A percentile compares a stretch with the other conserved stretches of the same genome.
phyloP scores from a whole-genome alignment of 2,329 filamentous ascomycete species.

The Dothidotthia symphoricarpi region DNA sequence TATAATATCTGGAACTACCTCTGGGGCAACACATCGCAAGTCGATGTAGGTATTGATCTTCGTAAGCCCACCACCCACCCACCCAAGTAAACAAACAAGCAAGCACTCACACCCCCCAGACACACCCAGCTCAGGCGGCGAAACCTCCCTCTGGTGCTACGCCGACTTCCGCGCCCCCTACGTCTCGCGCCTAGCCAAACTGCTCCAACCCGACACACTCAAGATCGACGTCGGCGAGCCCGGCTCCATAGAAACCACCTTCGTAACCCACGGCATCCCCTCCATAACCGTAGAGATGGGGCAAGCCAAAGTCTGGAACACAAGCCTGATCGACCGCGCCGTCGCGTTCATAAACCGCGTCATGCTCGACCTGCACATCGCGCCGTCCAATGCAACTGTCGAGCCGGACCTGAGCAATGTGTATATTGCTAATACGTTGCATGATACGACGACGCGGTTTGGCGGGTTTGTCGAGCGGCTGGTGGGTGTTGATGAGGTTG shows the following conservation, averaged over 20 bases:
- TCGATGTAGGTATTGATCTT: conserved; percentile 43
- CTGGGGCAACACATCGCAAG: conserved; percentile 44
- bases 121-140: conserved; percentile 39
- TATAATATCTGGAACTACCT: conserved; percentile 40
- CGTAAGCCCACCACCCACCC: conserved; percentile 12
- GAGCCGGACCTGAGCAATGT: conserved; percentile 33
- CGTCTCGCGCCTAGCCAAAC: conserved; percentile 42
- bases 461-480: conserved; percentile 33
- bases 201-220: conserved; percentile 41
- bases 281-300: conserved; percentile 44
- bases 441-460: conserved; percentile 26
- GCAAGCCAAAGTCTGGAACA: conserved; percentile 41
- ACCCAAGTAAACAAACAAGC: background rate
- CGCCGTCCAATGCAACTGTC: conserved; percentile 30
- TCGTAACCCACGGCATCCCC: conserved; percentile 36
- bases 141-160: conserved; percentile 43
- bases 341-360: conserved; percentile 31
- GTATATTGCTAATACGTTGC: conserved; percentile 34
- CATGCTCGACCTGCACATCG: conserved; percentile 21
- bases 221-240: conserved; percentile 44
- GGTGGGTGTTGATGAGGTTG: conserved; percentile 35
- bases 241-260: conserved; percentile 43
- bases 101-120: conserved; percentile 14
- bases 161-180: conserved; percentile 40
- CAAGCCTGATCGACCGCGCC: conserved; percentile 36